Percentiles rank a stretch among this genome's conserved stretches.
phyloP scores from a whole-genome alignment of 192 early-diverging fungal genomes.

The Linnemannia hyalina region DNA sequence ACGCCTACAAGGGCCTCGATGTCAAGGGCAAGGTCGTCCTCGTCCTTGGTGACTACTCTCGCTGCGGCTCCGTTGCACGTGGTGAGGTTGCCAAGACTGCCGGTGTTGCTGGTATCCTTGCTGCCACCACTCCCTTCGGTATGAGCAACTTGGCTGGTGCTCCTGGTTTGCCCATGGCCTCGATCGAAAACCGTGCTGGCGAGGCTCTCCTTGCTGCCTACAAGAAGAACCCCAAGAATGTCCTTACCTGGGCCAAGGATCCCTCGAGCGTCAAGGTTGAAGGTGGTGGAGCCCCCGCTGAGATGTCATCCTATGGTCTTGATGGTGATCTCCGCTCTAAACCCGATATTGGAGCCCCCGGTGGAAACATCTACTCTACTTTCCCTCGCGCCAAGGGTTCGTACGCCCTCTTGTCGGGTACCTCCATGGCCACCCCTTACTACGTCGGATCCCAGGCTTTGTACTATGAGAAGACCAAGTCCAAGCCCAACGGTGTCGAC shows the following conservation, averaged over 20 bases:
- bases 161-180: conserved; percentile 38
- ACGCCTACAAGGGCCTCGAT: conserved; percentile 8
- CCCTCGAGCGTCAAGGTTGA: conserved; percentile 10
- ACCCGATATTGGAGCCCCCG: conserved; percentile 65
- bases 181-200: conserved; percentile 42
- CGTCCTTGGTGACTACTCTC: conserved; percentile 22
- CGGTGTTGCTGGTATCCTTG: conserved; percentile 30
- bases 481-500: conserved; percentile 11
- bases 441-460: conserved; percentile 46
- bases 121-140: conserved; percentile 50
- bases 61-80: conserved; percentile 48
- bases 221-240: conserved; percentile 30
- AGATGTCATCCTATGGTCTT: conserved; percentile 81
- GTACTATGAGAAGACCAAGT: conserved; percentile 26
- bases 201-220: conserved; percentile 40
- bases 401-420: conserved; percentile 64
- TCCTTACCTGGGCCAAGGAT: conserved; percentile 13
- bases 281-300: conserved; percentile 70
- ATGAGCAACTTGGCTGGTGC: conserved; percentile 22
- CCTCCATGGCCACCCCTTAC: conserved; percentile 69
- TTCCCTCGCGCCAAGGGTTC: conserved; percentile 57
- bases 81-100: conserved; percentile 31
- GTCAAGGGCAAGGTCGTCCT: conserved; percentile 40
- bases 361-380: conserved; percentile 66
- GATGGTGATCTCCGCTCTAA: conserved; percentile 74